phyloP scores from a whole-genome alignment of 1,284 basidiomycete genomes.

The Puccinia novopanici region DNA sequence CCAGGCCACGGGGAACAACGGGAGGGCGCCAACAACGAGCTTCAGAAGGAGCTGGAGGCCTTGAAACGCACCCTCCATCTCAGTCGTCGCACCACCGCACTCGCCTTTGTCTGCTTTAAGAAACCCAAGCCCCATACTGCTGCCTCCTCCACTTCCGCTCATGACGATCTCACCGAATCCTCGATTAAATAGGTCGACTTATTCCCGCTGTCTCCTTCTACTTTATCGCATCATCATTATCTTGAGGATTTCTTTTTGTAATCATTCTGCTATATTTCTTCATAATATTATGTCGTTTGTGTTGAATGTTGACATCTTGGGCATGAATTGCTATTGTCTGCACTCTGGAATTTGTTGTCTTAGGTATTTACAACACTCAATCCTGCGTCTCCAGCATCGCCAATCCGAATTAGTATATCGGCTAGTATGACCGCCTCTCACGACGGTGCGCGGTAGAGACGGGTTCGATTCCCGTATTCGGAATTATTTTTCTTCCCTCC shows the following conservation, averaged over 20 bases:
- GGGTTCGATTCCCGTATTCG: slow-evolving; percentile 46
- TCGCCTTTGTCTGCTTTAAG: slow-evolving; percentile 80
- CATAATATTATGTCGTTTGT: too few relatives aligned
- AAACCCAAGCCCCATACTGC: slow-evolving; percentile 27
- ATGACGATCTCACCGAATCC: slow-evolving; percentile 18
- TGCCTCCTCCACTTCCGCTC: slow-evolving; percentile 8
- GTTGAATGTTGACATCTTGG: too few relatives aligned
- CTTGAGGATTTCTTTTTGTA: background rate
- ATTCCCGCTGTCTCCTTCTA: background rate
- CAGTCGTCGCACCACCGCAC: slow-evolving; percentile 81
- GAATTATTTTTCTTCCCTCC: too few relatives aligned
- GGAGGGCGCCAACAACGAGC: slow-evolving; percentile 63
- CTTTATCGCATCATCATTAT: background rate
- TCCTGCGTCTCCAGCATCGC: background rate
- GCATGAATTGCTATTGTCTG: too few relatives aligned
- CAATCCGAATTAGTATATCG: slow-evolving; percentile 43
- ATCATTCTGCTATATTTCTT: too few relatives aligned
- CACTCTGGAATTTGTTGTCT: too few relatives aligned
- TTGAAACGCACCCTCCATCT: slow-evolving; percentile 87
- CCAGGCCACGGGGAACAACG: slow-evolving; percentile 60
- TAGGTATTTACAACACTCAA: too few relatives aligned
- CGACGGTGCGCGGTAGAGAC: slow-evolving; percentile 23
- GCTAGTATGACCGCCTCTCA: slow-evolving; percentile 47
- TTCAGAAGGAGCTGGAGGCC: slow-evolving; percentile 82
- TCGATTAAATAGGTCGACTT: background rate